Base-by-base conservation (phyloP, 1,139 yeast genomes). In the Candida freyschussii region DNA sequence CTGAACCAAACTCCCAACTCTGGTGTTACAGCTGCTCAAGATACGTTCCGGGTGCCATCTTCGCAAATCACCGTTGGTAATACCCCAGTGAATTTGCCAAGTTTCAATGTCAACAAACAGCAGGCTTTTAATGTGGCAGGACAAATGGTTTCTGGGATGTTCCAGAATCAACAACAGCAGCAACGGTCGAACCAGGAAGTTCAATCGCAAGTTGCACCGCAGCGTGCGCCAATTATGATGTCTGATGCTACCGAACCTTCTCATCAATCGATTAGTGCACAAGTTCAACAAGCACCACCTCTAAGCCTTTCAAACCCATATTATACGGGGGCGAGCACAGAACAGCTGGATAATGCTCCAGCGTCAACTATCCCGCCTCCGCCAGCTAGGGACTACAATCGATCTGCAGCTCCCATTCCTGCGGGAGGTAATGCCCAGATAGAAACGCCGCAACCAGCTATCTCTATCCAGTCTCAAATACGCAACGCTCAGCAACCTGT, bases 111-210 rank as follows among this genome's bases (percentile, higher is more conserved):
- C 20, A 38, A 40, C 24, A 40, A 34, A 28, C 32, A 40, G 20
- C 32, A 40, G 29, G 41, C 43, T 3, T 19, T 30, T 17, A 40
- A 30, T 24, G 14, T 40, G 14, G 40, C 43, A 6, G 37, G 39
- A 2, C 37, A 34, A 12, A 13, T 40, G 15, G 29, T 36, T 14
- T 31, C 32, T 15, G 36, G 38, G 3, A 14, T 37, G 29, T 4
- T 36, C 9, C 36, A 27, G 8, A 9, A 17, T 13, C 32, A 32
- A 21, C 24, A 23, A 12, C 25, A 17, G 12, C 7, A 7, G 13
- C 24, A 21, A 11, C 21, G 17, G 10, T 23, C 21, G 17, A 13
- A 12, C 4, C 29, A 21, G 22, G 20, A 9, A 8, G 27, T 21
- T 6, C 41, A 27, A 23, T 40, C 32, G 20, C 40, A 30, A 14